phyloP scores from a whole-genome alignment of 1,284 basidiomycete species.

The Boletus smithii region DNA sequence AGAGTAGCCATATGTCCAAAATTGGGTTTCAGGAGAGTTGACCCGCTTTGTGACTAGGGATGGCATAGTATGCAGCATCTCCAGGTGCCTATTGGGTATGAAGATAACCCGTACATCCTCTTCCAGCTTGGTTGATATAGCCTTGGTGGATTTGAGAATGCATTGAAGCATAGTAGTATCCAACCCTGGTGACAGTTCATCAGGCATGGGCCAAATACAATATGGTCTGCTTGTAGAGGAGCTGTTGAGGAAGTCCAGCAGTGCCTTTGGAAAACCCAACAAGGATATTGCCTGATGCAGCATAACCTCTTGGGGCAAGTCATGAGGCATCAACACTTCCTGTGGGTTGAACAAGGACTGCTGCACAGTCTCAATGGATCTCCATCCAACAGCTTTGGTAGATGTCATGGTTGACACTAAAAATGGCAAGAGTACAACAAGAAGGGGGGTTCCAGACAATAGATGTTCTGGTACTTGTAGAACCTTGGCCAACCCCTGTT shows the following conservation, averaged over 20 bases:
- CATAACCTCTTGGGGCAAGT: constrained; percentile 8
- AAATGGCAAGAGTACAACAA: constrained; percentile 31
- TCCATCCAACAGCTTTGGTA: constrained; percentile 17
- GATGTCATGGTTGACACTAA: constrained; percentile 16
- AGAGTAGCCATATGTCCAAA: constrained; percentile 66
- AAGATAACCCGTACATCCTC: constrained; percentile 51
- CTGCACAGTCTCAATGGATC: constrained; percentile 10
- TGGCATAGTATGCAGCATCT: constrained; percentile 45
- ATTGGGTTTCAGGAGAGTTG: constrained; percentile 46
- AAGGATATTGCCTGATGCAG: constrained; percentile 25
- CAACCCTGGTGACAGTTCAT: constrained; percentile 23
- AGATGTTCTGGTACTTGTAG: constrained; percentile 35
- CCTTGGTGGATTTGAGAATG: constrained; percentile 45
- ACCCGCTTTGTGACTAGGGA: constrained; percentile 44
- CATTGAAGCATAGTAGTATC: constrained; percentile 47
- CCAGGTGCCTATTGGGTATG: constrained; percentile 58
- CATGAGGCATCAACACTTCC: not conserved
- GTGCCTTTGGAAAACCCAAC: constrained; percentile 26
- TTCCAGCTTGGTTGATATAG: constrained; percentile 38
- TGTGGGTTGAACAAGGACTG: constrained; percentile 5
- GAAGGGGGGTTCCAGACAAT: constrained; percentile 12
- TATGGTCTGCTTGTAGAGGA: constrained; percentile 29
- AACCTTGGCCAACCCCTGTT: constrained; percentile 23
- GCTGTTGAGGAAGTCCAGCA: constrained; percentile 27
- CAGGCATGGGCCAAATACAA: constrained; percentile 39